Percentiles rank a stretch among this genome's conserved stretches.
Conservation (phyloP, 768 basidiomycete genomes). For the Kwoniella shandongensis region DNA sequence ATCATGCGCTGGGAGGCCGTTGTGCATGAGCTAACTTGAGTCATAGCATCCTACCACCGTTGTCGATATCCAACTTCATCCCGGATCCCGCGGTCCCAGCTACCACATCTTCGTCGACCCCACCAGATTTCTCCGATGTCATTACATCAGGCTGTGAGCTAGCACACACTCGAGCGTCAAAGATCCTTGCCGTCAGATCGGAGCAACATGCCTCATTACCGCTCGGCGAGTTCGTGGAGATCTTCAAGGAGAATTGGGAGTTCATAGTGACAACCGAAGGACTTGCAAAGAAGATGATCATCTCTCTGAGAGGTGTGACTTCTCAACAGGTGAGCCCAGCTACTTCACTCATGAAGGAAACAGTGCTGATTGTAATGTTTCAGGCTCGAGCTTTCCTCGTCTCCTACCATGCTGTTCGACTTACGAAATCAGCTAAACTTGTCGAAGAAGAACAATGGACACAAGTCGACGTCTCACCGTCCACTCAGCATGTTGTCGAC, state of each 20-base stretch:
- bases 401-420: constrained; percentile 75
- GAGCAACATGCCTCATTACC: constrained; percentile 76
- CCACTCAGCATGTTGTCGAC: constrained; percentile 70
- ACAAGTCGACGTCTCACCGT: constrained; percentile 68
- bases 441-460: constrained; percentile 97
- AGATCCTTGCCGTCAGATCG: constrained; percentile 70
- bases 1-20: neutral
- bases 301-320: constrained; percentile 80
- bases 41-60: constrained; percentile 11
- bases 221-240: constrained; percentile 69
- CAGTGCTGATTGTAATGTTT: neutral
- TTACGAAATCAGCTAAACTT: constrained; percentile 76
- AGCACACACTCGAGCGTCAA: constrained; percentile 76
- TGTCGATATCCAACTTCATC: constrained; percentile 10
- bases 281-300: constrained; percentile 85
- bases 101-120: constrained; percentile 14
- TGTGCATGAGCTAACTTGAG: neutral
- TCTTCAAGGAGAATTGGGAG: constrained; percentile 83
- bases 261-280: constrained; percentile 88
- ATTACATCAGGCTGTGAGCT: constrained; percentile 79
- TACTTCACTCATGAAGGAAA: neutral
- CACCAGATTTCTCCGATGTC: constrained; percentile 68
- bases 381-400: constrained; percentile 86
- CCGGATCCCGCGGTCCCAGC: constrained; percentile 13
- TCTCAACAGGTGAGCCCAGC: constrained; percentile 67